Conservation (phyloP, 2,329 filamentous ascomycete genomes). For the Aspergillus calidoustus region DNA sequence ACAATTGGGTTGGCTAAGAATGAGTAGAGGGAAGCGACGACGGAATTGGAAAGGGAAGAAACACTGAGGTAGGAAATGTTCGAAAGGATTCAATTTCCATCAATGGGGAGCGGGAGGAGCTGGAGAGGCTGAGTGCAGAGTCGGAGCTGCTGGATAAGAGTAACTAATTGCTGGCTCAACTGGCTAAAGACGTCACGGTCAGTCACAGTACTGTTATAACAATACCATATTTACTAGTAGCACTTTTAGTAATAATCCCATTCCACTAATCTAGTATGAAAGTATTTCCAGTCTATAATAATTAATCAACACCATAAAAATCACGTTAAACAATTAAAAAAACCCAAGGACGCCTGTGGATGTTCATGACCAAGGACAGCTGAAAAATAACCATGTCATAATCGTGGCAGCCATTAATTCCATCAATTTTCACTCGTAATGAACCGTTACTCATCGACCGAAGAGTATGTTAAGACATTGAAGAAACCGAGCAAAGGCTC, state of each 20-base stretch:
- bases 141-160: not conserved
- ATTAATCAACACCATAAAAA: slow-evolving; percentile 1
- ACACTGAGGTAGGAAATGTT: slow-evolving; percentile 11
- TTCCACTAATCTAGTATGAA: not conserved
- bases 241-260: slow-evolving; percentile 1
- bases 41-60: slow-evolving; percentile 6
- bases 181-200: not conserved
- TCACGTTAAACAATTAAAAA: slow-evolving; percentile 1
- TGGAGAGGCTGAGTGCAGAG: slow-evolving; percentile 5
- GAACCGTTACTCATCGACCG: not conserved
- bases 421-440: not conserved
- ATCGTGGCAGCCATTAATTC: slow-evolving; percentile 5
- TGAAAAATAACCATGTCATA: not conserved
- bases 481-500: slow-evolving; percentile 9
- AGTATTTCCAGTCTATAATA: not conserved
- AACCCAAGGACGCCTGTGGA: not conserved
- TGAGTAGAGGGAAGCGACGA: slow-evolving; percentile 19
- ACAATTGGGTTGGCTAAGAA: slow-evolving; percentile 29
- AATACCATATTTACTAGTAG: too few relatives aligned
- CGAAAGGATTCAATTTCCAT: slow-evolving; percentile 32
- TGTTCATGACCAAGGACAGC: not conserved
- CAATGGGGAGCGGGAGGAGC: slow-evolving; percentile 26
- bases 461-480: slow-evolving; percentile 4
- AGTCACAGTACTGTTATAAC: not conserved
- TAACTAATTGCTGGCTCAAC: too few relatives aligned